Evolutionary conservation across 2,329 filamentous ascomycete genomes (phyloP).

Genomic region (Emergomyces orientalis): DNA sequence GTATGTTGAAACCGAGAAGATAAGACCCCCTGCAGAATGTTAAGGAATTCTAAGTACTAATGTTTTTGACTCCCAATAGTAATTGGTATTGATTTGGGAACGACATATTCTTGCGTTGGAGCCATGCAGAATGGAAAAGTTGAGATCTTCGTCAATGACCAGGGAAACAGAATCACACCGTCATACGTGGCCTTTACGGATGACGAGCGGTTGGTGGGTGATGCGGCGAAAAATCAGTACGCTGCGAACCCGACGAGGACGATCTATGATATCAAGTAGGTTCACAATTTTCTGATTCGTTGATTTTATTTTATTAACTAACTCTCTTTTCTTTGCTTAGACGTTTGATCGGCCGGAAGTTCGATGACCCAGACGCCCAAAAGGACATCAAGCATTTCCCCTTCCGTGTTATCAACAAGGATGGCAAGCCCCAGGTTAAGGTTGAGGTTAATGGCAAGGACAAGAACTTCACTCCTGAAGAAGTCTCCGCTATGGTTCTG

Average conservation of each 20-base stretch:
- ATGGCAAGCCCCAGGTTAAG: constrained; percentile 78
- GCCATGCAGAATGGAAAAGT: constrained; percentile 94
- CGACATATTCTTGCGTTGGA: constrained; percentile 79
- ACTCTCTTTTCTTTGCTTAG: constrained; percentile 37
- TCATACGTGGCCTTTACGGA: constrained; percentile 96
- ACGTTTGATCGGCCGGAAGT: constrained; percentile 80
- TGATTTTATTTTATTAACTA: constrained; percentile 19
- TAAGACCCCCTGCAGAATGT: too few relatives aligned
- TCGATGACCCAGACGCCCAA: constrained; percentile 75
- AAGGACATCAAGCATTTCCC: constrained; percentile 96
- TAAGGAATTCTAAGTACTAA: too few relatives aligned
- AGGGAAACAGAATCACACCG: constrained; percentile 92
- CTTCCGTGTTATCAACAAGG: constrained; percentile 84
- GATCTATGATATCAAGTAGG: constrained; percentile 76
- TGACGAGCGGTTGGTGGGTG: constrained; percentile 91
- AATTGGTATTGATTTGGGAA: constrained; percentile 92
- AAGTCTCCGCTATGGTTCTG: constrained; percentile 58
- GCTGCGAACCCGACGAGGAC: constrained; percentile 67
- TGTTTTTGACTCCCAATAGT: constrained; percentile 40
- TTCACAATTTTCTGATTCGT: constrained; percentile 18
- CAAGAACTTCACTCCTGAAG: constrained; percentile 57
- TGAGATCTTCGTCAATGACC: constrained; percentile 91
- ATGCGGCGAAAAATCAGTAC: constrained; percentile 95
- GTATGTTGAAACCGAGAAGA: too few relatives aligned
- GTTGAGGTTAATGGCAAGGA: constrained; percentile 51